A percentile compares a stretch with the other conserved stretches of the same genome.
These are phyloP conservation scores for Schoenoplectus tabernaemontani DNA, from an alignment of 202 grass and related monocot species.

Conservation along the genomic window DNA sequence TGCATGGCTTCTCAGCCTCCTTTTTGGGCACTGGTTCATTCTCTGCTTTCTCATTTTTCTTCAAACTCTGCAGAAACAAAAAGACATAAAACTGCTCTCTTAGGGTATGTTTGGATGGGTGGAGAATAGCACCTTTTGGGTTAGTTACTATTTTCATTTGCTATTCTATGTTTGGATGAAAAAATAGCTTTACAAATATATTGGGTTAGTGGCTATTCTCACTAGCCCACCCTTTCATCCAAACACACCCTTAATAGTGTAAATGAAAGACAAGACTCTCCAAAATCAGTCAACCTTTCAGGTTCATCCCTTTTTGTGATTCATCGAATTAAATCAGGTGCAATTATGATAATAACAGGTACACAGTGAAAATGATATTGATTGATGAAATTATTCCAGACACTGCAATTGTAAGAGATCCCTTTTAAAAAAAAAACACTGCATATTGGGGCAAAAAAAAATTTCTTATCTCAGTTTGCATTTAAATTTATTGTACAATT, in stretches of 20 bases:
- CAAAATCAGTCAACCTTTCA: neutral
- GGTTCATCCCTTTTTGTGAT: neutral
- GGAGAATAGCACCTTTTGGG: too few relatives aligned
- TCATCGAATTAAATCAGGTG: neutral
- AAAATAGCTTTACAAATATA: too few relatives aligned
- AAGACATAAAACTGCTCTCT: neutral
- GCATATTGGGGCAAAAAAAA: neutral
- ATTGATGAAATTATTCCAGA: neutral
- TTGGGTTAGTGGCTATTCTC: too few relatives aligned
- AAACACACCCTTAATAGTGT: neutral
- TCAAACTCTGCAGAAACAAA: conserved; percentile 30
- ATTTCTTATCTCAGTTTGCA: neutral
- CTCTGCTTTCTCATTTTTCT: conserved; percentile 66
- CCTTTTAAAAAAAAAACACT: neutral
- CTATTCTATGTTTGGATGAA: too few relatives aligned
- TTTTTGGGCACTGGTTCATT: conserved; percentile 45
- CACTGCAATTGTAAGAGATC: neutral
- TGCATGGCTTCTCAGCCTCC: conserved; percentile 36
- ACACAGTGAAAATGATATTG: neutral
- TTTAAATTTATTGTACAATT: neutral
- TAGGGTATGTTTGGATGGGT: too few relatives aligned
- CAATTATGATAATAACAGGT: neutral
- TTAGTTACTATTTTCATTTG: too few relatives aligned
- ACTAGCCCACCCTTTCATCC: too few relatives aligned
- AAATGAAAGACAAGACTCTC: neutral